Evolutionary conservation across 768 basidiomycete genomes (phyloP).

Genomic region (Pluteus cervinus): DNA sequence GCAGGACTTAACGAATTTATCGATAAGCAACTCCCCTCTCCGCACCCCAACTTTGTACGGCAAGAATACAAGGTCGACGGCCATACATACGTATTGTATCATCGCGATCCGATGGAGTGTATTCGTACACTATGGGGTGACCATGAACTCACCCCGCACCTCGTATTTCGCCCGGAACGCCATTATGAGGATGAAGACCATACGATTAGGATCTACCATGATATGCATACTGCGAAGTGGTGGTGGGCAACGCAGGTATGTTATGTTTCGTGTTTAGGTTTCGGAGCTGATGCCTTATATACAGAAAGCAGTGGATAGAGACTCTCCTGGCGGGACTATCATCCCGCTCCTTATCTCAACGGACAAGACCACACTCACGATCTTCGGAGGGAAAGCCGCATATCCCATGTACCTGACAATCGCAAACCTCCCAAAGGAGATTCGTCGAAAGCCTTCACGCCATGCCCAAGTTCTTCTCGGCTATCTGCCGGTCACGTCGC

Average conservation of each 20-base stretch:
- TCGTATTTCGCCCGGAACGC: slow-evolving; percentile 20
- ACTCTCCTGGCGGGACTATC: slow-evolving; percentile 19
- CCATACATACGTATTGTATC: slow-evolving; percentile 17
- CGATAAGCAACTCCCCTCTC: slow-evolving; percentile 16
- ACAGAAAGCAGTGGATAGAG: slow-evolving; percentile 11
- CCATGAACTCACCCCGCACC: slow-evolving; percentile 16
- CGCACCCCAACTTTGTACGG: slow-evolving; percentile 12
- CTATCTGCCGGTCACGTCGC: slow-evolving; percentile 31
- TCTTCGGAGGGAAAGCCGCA: slow-evolving; percentile 30
- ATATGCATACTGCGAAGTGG: slow-evolving; percentile 35
- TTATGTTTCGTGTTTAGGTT: not conserved
- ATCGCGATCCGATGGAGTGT: slow-evolving; percentile 21
- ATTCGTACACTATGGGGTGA: slow-evolving; percentile 21
- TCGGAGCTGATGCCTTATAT: not conserved
- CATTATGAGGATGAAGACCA: slow-evolving; percentile 19
- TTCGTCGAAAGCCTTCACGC: slow-evolving; percentile 22
- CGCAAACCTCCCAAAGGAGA: slow-evolving; percentile 29
- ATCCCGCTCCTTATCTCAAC: slow-evolving; percentile 33
- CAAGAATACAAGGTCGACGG: slow-evolving; percentile 14
- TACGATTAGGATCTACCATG: slow-evolving; percentile 15
- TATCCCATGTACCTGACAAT: slow-evolving; percentile 40
- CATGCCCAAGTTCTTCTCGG: slow-evolving; percentile 30
- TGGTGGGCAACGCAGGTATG: slow-evolving; percentile 39
- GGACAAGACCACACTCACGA: slow-evolving; percentile 34
- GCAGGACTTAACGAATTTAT: slow-evolving; percentile 21